A percentile compares a stretch with the other conserved stretches of the same genome.
Evolutionary conservation across 306 rosid species (phyloP).

Genomic region (Corylus heterophylla): DNA sequence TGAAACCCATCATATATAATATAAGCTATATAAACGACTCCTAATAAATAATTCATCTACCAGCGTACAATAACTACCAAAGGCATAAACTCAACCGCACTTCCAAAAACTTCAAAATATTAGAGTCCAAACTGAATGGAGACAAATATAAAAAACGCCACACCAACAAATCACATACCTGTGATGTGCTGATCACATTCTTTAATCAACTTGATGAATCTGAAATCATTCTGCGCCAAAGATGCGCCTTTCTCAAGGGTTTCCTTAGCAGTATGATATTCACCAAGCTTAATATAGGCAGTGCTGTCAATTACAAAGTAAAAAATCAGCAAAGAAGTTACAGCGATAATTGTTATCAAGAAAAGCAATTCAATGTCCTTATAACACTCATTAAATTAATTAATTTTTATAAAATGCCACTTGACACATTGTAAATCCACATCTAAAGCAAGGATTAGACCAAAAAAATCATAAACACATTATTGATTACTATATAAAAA

Average conservation of each 20-base stretch:
- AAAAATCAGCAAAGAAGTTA: not conserved
- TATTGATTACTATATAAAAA: not conserved
- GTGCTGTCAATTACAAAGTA: slow-evolving; percentile 16
- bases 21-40: slow-evolving; percentile 6
- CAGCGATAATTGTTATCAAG: too few relatives aligned
- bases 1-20: slow-evolving; percentile 2
- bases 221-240: slow-evolving; percentile 22
- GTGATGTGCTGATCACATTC: slow-evolving; percentile 23
- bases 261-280: slow-evolving; percentile 29
- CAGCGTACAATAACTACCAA: not conserved
- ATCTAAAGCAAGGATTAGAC: not conserved
- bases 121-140: not conserved
- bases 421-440: not conserved
- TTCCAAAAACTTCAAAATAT: not conserved
- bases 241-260: slow-evolving; percentile 28
- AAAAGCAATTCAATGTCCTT: not conserved
- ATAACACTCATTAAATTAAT: not conserved
- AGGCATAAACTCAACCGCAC: not conserved
- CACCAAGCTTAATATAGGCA: slow-evolving; percentile 29
- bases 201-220: slow-evolving; percentile 20
- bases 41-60: not conserved
- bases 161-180: slow-evolving; percentile 4
- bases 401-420: not conserved
- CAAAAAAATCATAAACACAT: not conserved
- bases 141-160: not conserved